Evolutionary conservation across 179 eudicot species (phyloP).

Genomic region (Silene vulgaris): DNA sequence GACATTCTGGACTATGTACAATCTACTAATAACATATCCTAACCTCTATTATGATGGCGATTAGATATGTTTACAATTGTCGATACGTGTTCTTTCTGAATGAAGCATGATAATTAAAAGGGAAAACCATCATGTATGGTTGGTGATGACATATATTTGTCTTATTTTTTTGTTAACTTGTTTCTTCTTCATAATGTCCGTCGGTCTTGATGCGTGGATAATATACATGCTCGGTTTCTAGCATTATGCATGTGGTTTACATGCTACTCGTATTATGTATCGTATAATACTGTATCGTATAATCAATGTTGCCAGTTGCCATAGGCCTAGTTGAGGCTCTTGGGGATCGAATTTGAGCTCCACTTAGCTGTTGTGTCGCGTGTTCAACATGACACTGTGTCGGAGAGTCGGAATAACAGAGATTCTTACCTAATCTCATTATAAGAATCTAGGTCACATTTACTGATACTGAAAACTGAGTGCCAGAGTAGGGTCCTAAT

Average conservation of each 20-base stretch:
- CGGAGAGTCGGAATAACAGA: too few relatives aligned
- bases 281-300: neutral
- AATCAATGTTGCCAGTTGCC: neutral
- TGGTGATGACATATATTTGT: neutral
- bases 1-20: neutral
- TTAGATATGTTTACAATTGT: neutral
- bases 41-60: neutral
- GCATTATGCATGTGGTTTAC: too few relatives aligned
- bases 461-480: neutral
- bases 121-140: too few relatives aligned
- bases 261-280: too few relatives aligned
- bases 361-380: too few relatives aligned
- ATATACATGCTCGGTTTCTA: too few relatives aligned
- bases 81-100: neutral
- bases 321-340: neutral
- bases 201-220: too few relatives aligned
- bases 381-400: too few relatives aligned
- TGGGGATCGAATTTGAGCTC: too few relatives aligned
- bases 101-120: too few relatives aligned
- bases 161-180: neutral
- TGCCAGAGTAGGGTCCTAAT: conserved; percentile 8
- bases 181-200: neutral
- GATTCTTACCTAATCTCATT: conserved; percentile 1
- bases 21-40: neutral
- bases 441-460: neutral